Evolutionary conservation across 2,329 filamentous ascomycete species (phyloP), one percentile per base, ranked within the genome.

Genomic region (Mollisia scopiformis): DNA sequence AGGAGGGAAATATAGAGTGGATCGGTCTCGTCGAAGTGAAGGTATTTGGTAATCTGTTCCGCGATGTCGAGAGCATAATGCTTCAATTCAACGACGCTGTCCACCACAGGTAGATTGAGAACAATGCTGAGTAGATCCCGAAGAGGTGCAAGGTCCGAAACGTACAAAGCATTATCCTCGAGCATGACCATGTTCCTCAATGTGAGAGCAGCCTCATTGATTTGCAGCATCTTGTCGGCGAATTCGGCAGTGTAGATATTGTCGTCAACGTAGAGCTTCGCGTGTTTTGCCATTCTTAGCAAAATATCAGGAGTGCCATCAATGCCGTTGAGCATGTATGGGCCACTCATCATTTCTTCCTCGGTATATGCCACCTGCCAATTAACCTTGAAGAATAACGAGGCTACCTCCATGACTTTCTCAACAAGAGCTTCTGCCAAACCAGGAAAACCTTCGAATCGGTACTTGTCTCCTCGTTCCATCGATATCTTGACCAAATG

Each of bases 121-220:
- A 92, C 82, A 64, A 98, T 91, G 71, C 91, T 91, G 58, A 98
- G 80, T 53, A 96, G 84, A 69, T 97, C 93, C 71, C 90, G 89
- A 39, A 96, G 79, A 1, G 92, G 82, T 16, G 85, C 85, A 62
- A 94, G 87, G 25, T 89, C 87, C 5, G 92, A 85, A 69, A 96
- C 84, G 73, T 93, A 95, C 25, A 84, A 78, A 0, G 94, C 94
- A 72, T 99, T 99, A 64, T 97, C 93, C 23, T 88, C 86, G 21
- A 97, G 80, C 75, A 96, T 91, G n/a, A 93, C 89, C 93, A 99
- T 97, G 74, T 99, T 99, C 55, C 95, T 87, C 46, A 98, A 82
- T 19, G 96, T 93, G 50, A 98, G 80, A 21, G 90, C 88, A 2
- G 95, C 93, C 75, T 98, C 93, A 25, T 90, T 94, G 63, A 96